phyloP scores from a whole-genome alignment of 1,284 basidiomycete genomes.

The Papiliotrema flavescens region DNA sequence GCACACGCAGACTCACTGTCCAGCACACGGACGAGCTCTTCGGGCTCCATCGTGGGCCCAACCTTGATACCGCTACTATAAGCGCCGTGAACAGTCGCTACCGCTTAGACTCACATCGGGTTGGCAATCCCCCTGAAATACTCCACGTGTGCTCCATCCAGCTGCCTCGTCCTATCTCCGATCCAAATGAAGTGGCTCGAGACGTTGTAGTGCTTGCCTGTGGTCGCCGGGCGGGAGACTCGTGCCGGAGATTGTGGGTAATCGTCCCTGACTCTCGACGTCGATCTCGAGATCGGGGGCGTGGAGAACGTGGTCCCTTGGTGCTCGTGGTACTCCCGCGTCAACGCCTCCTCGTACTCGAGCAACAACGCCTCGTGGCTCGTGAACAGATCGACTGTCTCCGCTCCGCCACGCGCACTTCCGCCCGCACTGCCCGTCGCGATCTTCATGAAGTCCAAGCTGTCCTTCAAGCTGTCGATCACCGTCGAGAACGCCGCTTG shows the following conservation, averaged over 20 bases:
- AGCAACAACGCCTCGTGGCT: constrained; percentile 93
- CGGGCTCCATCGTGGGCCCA: constrained; percentile 76
- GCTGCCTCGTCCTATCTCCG: constrained; percentile 90
- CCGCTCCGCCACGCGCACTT: constrained; percentile 61
- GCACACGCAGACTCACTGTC: constrained; percentile 62
- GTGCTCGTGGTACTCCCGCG: constrained; percentile 54
- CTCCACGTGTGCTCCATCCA: constrained; percentile 91
- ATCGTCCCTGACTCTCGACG: constrained; percentile 13
- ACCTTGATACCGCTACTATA: constrained; percentile 76
- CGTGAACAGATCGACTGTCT: constrained; percentile 92
- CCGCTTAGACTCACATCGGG: constrained; percentile 64
- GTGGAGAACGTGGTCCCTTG: constrained; percentile 13
- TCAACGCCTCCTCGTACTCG: constrained; percentile 88
- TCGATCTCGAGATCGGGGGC: constrained; percentile 26
- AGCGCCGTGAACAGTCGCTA: background rate
- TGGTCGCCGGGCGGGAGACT: constrained; percentile 4
- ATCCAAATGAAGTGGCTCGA: constrained; percentile 96
- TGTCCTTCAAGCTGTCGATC: constrained; percentile 78
- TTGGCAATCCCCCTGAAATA: constrained; percentile 93
- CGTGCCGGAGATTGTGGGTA: constrained; percentile 29
- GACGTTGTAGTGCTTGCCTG: constrained; percentile 41
- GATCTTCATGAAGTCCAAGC: constrained; percentile 80
- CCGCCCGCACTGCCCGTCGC: constrained; percentile 65
- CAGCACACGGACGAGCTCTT: constrained; percentile 76
- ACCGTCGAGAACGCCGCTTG: constrained; percentile 79